Base-by-base conservation (phyloP, 2,329 filamentous ascomycete genomes). In the Camillea tinctor region DNA sequence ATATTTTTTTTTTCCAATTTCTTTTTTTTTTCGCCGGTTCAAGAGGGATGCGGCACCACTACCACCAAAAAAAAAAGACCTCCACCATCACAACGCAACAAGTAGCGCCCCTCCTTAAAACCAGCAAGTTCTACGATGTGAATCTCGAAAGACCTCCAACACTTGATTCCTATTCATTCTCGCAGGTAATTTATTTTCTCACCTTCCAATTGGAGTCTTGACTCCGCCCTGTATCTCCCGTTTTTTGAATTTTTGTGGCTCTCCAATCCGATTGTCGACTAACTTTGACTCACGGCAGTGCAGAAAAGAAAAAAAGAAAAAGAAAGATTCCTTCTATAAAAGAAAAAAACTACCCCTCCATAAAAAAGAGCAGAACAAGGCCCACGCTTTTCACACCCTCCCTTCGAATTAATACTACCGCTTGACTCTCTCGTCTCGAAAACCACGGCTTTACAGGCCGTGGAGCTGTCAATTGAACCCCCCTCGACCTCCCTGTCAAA, bases 131-230 rank as follows among this genome's bases (percentile, higher is more conserved):
- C 61, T 62, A 60, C 60, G 22, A 65, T 65, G 65, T 60, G 65
- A 65, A 58, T 58, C 56, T 57, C 50, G 50, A 52, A 19, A 20
- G 40, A 26, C 13, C 50, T 50, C 50, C 56, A 40, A 53, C 52
- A 63, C 50, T 58, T 50, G 44, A 60, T 60, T 55, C 64, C 63
- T 63, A 66, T 56, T 55, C 60, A 66, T 66, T 62, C 63, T 66
- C 62, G 62, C 60, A 62, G 62, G 62, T 64, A 66, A 67, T 65
- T 52, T 66, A 62, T 55, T 52, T n/a, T 50, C 57, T 61, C 52
- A 52, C 53, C 60, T 52, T 58, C 55, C 60, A 52, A 65, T 60
- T 63, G 61, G 62, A 53, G 55, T 62, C 50, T 23, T 13, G 23
- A 52, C 62, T 52, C 58, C 60, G 59, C 54, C 59, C 53, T 54